phyloP scores from a whole-genome alignment of 371 early-diverging fungal genomes.

The Rhizopus stolonifer region DNA sequence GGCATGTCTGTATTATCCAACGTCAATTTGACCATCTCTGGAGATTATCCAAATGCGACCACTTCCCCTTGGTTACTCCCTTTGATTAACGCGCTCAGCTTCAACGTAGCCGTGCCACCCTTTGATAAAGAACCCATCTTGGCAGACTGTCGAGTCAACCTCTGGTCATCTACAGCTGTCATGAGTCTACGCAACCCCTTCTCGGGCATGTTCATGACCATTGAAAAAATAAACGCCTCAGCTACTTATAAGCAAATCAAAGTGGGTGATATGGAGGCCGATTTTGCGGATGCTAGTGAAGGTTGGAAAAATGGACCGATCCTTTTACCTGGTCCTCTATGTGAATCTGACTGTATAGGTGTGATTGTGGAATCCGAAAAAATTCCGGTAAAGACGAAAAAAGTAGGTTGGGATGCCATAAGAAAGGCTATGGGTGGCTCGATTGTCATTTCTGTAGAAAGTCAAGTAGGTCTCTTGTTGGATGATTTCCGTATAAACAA shows the following conservation, averaged over 20 bases:
- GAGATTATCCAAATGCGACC: slow-evolving; percentile 40
- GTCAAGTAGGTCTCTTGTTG: slow-evolving; percentile 33
- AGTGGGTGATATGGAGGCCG: slow-evolving; percentile 33
- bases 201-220: slow-evolving; percentile 27
- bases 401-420: slow-evolving; percentile 40
- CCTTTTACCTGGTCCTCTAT: slow-evolving; percentile 19
- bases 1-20: slow-evolving; percentile 11
- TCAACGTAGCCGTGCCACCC: slow-evolving; percentile 32
- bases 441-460: slow-evolving; percentile 38
- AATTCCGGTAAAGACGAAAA: slow-evolving; percentile 40
- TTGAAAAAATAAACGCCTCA: slow-evolving; percentile 41
- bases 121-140: slow-evolving; percentile 35
- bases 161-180: slow-evolving; percentile 43
- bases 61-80: slow-evolving; percentile 19
- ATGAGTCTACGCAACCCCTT: slow-evolving; percentile 48
- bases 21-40: slow-evolving; percentile 37
- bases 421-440: slow-evolving; percentile 41
- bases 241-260: slow-evolving; percentile 32
- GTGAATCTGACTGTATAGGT: slow-evolving; percentile 21
- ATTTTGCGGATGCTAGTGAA: slow-evolving; percentile 32
- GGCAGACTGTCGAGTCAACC: slow-evolving; percentile 40
- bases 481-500: slow-evolving; percentile 29
- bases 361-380: slow-evolving; percentile 35
- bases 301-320: slow-evolving; percentile 28
- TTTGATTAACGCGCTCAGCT: slow-evolving; percentile 29